Conservation (phyloP, 1,284 basidiomycete genomes). For the Austroboletus sp. region DNA sequence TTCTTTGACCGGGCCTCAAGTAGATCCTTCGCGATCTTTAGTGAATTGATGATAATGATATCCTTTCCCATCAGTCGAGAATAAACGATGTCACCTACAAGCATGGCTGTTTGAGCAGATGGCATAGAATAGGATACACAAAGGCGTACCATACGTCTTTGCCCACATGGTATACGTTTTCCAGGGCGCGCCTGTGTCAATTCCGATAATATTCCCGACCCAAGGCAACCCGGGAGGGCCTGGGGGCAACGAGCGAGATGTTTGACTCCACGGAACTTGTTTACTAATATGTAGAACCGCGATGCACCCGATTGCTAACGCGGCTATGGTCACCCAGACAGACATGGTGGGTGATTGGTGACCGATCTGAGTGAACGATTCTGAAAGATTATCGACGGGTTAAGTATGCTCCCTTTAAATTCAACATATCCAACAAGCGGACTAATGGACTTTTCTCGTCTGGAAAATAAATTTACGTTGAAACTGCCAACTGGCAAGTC, state of each 20-base stretch:
- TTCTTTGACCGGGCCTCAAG: background rate
- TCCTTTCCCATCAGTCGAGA: background rate
- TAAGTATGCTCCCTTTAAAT: too few species aligned
- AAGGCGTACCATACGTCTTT: conserved; percentile 8
- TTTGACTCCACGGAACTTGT: background rate
- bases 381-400: too few species aligned
- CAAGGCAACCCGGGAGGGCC: conserved; percentile 10
- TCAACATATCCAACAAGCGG: too few species aligned
- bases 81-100: background rate
- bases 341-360: background rate
- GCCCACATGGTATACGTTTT: conserved; percentile 9
- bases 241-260: conserved; percentile 1
- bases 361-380: too few species aligned
- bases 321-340: background rate
- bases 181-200: conserved; percentile 6
- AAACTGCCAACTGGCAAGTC: too few species aligned
- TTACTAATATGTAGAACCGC: background rate
- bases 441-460: too few species aligned
- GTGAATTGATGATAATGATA: background rate
- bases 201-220: conserved; percentile 5
- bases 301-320: background rate
- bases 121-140: background rate
- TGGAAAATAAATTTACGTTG: too few species aligned
- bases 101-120: background rate
- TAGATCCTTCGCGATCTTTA: background rate